Evolutionary conservation across 2,329 filamentous ascomycete species (phyloP), one percentile per base, ranked within the genome.

Genomic region (Penicillium sp.): DNA sequence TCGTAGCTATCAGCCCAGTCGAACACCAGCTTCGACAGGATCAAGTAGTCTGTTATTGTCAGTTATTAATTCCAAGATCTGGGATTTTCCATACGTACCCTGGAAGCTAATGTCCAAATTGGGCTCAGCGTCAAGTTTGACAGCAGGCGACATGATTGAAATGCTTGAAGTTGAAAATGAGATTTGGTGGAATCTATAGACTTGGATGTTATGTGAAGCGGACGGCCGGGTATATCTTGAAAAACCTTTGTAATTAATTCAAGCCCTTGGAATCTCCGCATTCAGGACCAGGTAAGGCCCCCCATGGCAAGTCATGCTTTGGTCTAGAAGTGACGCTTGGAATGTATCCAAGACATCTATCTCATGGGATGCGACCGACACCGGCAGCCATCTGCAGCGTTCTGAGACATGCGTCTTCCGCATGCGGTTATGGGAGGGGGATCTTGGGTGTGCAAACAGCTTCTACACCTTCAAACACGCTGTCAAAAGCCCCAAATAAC

Each of bases 1-100:
- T 81, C 79, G 61, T 80, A 81, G 70, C 78, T 80, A 60, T 81
- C 79, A 1, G 76, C 76, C 79, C 79, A 81, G 65, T 81, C 79
- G 57, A 80, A 81, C 26, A 74, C 67, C 4, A 76, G 65, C 40
- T 75, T 75, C 8, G 73, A 72, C 15, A 78, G 67, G 28, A 69
- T 66, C n/a, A 76, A 63, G 53, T 73, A 76, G 59, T 79, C 76
- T 79, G 17, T 33, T 24, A 5, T n/a, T 12, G 24, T 70, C 44
- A 69, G 60, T 50, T 24, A 17, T 1, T 24, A 12, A 26, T 35
- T 8, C 45, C 2, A n/a, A 45, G 24, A 12, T 4, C 0, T 4
- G 9, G 17, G 3, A 1, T 4, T 3, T 22, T 30, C 2, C 8
- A 13, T 8, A 26, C 58, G 13, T 12, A 72, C 71, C 71, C 60